Conservation (phyloP, 2,329 filamentous ascomycete genomes). For the Claviceps digitariae region DNA sequence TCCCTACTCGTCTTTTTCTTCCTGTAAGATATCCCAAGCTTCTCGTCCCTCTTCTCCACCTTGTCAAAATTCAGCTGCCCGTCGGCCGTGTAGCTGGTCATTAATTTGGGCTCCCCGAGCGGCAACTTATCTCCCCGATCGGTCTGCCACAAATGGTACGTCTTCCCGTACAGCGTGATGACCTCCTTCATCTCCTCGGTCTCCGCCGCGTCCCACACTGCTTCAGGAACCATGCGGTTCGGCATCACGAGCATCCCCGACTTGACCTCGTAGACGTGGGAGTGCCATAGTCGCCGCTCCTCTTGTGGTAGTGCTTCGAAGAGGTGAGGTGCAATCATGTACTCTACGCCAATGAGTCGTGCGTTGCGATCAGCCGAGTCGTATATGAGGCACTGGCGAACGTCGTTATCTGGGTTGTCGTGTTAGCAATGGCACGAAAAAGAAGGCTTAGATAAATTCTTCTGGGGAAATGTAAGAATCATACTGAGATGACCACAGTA, state of each 20-base stretch:
- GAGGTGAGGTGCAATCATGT: conserved; percentile 64
- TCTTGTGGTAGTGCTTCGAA: conserved; percentile 51
- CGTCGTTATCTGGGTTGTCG: conserved; percentile 32
- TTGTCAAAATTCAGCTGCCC: conserved; percentile 34
- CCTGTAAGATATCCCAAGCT: conserved; percentile 31
- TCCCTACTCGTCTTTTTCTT: conserved; percentile 30
- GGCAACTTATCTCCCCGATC: conserved; percentile 53
- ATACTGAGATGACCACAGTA: conserved; percentile 64
- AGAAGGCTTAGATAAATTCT: not conserved
- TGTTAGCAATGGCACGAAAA: not conserved
- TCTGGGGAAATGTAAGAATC: too few relatives aligned
- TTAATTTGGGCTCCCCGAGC: conserved; percentile 37
- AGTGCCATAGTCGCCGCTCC: conserved; percentile 70
- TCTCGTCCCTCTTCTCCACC: conserved; percentile 30
- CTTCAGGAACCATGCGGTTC: conserved; percentile 41
- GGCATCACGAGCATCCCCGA: conserved; percentile 73
- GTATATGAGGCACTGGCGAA: conserved; percentile 78
- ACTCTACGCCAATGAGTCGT: conserved; percentile 71
- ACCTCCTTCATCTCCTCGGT: conserved; percentile 69
- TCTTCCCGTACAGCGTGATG: conserved; percentile 64
- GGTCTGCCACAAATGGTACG: conserved; percentile 77
- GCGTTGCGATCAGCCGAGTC: conserved; percentile 54
- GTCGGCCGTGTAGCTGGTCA: conserved; percentile 38
- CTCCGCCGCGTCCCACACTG: conserved; percentile 63
- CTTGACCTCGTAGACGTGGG: conserved; percentile 60